These are phyloP conservation scores for Ogataea angusta DNA, from an alignment of 805 yeast genomes.

Conservation along the genomic window DNA sequence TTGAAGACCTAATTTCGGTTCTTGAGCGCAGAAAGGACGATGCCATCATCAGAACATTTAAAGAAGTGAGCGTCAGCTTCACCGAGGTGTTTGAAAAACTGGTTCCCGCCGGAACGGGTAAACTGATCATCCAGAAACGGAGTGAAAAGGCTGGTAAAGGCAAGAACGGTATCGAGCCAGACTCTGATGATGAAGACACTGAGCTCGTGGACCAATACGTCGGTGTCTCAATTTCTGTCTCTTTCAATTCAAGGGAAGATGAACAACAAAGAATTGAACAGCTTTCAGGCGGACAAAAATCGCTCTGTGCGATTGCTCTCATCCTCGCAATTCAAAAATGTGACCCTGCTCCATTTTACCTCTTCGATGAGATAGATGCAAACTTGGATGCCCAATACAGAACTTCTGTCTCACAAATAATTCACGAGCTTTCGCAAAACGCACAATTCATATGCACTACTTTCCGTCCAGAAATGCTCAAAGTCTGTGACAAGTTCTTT, in stretches of 20 bases:
- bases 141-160: slow-evolving; percentile 17
- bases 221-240: slow-evolving; percentile 84
- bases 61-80: slow-evolving; percentile 71
- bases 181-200: slow-evolving; percentile 19
- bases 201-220: slow-evolving; percentile 52
- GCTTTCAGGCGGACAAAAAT: slow-evolving; percentile 94
- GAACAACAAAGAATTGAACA: slow-evolving; percentile 89
- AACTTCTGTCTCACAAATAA: slow-evolving; percentile 76
- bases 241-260: slow-evolving; percentile 80
- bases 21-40: slow-evolving; percentile 76
- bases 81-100: slow-evolving; percentile 70
- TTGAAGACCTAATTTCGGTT: slow-evolving; percentile 64
- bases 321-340: slow-evolving; percentile 91
- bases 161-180: slow-evolving; percentile 11
- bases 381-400: slow-evolving; percentile 91
- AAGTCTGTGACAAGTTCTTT: slow-evolving; percentile 79
- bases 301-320: slow-evolving; percentile 92
- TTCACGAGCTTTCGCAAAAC: slow-evolving; percentile 56
- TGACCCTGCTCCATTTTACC: slow-evolving; percentile 95
- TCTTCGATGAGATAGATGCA: slow-evolving; percentile 96
- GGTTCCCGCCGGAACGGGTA: slow-evolving; percentile 82
- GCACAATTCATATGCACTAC: slow-evolving; percentile 97
- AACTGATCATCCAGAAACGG: slow-evolving; percentile 58
- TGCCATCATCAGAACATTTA: slow-evolving; percentile 77
- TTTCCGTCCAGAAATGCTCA: slow-evolving; percentile 88